phyloP scores from a whole-genome alignment of 2,329 filamentous ascomycete species.

The Aspergillus ustus region DNA sequence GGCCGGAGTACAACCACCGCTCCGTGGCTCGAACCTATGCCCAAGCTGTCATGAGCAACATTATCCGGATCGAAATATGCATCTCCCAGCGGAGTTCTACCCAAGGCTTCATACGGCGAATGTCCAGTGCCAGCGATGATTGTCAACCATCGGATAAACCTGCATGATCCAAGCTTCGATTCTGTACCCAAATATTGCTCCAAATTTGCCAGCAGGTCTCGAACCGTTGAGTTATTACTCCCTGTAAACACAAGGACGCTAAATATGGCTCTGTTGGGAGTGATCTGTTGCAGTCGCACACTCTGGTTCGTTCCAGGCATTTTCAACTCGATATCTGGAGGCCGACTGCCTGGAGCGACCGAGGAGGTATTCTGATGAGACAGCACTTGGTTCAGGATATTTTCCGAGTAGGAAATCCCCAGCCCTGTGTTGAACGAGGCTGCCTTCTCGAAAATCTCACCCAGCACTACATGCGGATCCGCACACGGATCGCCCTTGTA shows the following conservation, averaged over 20 bases:
- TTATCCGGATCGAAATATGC: slow-evolving; percentile 4
- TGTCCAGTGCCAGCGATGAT: background rate
- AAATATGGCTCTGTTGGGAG: slow-evolving; percentile 4
- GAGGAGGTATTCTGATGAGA: background rate
- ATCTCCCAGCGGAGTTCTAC: slow-evolving; percentile 4
- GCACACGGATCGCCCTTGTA: slow-evolving; percentile 11
- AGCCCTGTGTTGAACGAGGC: slow-evolving; percentile 15
- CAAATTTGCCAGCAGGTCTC: background rate
- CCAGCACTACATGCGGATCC: slow-evolving; percentile 14
- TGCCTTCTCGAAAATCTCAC: slow-evolving; percentile 13
- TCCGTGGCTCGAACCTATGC: background rate
- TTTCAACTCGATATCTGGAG: slow-evolving; percentile 8
- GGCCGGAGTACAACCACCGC: slow-evolving; percentile 11
- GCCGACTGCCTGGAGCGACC: slow-evolving; percentile 5
- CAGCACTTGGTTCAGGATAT: slow-evolving; percentile 1
- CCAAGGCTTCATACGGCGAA: slow-evolving; percentile 13
- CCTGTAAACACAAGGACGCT: background rate
- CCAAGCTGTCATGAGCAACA: background rate
- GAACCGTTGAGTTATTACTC: background rate
- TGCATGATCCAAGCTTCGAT: background rate
- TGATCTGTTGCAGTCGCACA: slow-evolving; percentile 9
- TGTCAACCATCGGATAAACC: slow-evolving; percentile 11
- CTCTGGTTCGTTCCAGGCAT: slow-evolving; percentile 8
- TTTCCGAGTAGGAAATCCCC: slow-evolving; percentile 11
- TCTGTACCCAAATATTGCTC: background rate